These are phyloP conservation scores for Coemansia sp. DNA, from an alignment of 192 early-diverging fungal genomes.

Conservation along the genomic window DNA sequence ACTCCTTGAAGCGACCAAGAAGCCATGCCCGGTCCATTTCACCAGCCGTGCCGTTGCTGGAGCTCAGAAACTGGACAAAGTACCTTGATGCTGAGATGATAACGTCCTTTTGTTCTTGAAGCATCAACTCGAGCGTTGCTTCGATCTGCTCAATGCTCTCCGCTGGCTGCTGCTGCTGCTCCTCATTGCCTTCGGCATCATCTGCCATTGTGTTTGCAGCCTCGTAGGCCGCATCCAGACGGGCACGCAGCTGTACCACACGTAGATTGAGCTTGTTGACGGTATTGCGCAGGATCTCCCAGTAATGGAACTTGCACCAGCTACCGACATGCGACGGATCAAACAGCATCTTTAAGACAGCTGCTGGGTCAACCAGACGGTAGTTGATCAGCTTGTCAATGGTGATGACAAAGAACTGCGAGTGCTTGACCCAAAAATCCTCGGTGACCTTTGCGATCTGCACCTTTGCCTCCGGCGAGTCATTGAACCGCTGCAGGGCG, in stretches of 20 bases:
- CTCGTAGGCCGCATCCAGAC: slow-evolving; percentile 19
- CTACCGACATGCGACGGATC: slow-evolving; percentile 38
- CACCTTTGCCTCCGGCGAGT: slow-evolving; percentile 62
- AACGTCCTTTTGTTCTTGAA: slow-evolving; percentile 79
- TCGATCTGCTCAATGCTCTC: slow-evolving; percentile 59
- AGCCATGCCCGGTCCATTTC: slow-evolving; percentile 69
- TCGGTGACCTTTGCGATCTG: slow-evolving; percentile 67
- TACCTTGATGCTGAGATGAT: slow-evolving; percentile 72
- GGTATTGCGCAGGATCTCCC: slow-evolving; percentile 86
- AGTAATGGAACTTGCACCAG: slow-evolving; percentile 64
- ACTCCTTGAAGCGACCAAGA: slow-evolving; percentile 61
- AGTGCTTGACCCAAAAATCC: slow-evolving; percentile 85
- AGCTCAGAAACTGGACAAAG: slow-evolving; percentile 58
- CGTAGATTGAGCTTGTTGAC: slow-evolving; percentile 83
- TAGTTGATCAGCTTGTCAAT: slow-evolving; percentile 96
- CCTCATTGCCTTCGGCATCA: slow-evolving; percentile 19
- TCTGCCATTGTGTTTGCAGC: slow-evolving; percentile 40
- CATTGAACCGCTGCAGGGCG: slow-evolving; percentile 40
- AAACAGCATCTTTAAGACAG: slow-evolving; percentile 81
- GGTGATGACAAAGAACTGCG: slow-evolving; percentile 89
- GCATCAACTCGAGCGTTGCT: slow-evolving; percentile 65
- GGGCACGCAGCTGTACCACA: slow-evolving; percentile 56
- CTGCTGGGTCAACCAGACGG: slow-evolving; percentile 82
- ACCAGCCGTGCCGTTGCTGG: slow-evolving; percentile 54
- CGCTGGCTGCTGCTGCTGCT: slow-evolving; percentile 42